A percentile compares a stretch with the other conserved stretches of the same genome.
Evolutionary conservation across 371 early-diverging fungal genomes (phyloP).

Genomic region (Conidiobolus incongruus): DNA sequence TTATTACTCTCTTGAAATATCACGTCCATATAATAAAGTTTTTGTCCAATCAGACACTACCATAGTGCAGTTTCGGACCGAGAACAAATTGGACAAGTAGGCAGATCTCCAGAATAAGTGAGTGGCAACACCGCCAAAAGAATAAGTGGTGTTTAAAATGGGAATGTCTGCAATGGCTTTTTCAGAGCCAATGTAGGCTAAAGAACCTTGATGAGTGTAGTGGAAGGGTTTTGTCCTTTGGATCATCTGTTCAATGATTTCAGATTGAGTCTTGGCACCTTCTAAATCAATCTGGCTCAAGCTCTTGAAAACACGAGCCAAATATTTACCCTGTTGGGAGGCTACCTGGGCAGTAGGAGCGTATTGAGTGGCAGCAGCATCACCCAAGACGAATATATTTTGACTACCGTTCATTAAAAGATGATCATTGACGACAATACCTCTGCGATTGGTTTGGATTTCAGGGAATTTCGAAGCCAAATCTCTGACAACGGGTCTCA

Average conservation of each 20-base stretch:
- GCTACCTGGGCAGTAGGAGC: slow-evolving; percentile 91
- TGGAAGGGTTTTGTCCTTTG: slow-evolving; percentile 44
- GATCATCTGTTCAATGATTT: slow-evolving; percentile 10
- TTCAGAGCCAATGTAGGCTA: slow-evolving; percentile 79
- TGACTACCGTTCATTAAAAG: slow-evolving; percentile 46
- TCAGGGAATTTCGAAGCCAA: slow-evolving; percentile 44
- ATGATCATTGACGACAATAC: slow-evolving; percentile 63
- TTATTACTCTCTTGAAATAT: slow-evolving; percentile 70
- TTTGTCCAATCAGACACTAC: slow-evolving; percentile 80
- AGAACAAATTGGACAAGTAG: slow-evolving; percentile 49
- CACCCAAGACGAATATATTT: slow-evolving; percentile 70
- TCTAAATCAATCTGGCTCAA: too few species aligned
- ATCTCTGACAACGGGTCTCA: slow-evolving; percentile 48
- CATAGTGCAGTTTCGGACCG: slow-evolving; percentile 50
- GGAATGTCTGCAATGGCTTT: slow-evolving; percentile 79
- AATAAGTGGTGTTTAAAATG: slow-evolving; percentile 38
- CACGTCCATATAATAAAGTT: slow-evolving; percentile 64
- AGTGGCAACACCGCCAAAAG: slow-evolving; percentile 45
- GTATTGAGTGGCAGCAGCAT: slow-evolving; percentile 60
- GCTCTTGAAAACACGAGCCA: too few species aligned
- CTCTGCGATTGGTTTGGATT: slow-evolving; percentile 51
- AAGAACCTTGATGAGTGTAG: slow-evolving; percentile 57
- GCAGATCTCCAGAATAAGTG: slow-evolving; percentile 58
- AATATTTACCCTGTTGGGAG: too few species aligned
- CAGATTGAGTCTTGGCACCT: too few species aligned